Conservation (phyloP, 345 rosid genomes). For the Populus tremula region DNA sequence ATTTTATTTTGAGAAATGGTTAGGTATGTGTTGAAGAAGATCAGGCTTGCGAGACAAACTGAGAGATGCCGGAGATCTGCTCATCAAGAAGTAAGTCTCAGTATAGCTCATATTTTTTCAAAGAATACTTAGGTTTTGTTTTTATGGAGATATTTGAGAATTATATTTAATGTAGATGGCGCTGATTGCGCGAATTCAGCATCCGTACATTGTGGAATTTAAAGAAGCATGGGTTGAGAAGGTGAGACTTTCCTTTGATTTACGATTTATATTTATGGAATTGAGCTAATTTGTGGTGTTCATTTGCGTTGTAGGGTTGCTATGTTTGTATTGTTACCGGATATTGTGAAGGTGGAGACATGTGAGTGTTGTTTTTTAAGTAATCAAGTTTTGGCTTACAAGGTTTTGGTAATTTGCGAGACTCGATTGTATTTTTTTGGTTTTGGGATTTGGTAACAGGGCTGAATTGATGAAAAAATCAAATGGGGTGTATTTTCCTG, state of each 20-base stretch:
- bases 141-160: background rate
- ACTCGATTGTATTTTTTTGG: background rate
- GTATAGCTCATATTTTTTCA: background rate
- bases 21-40: slow-evolving; percentile 98
- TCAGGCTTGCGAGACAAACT: slow-evolving; percentile 89
- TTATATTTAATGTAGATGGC: slow-evolving; percentile 65
- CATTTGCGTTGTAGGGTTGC: slow-evolving; percentile 69
- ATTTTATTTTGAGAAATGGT: slow-evolving; percentile 11
- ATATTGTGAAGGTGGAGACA: slow-evolving; percentile 99
- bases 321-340: slow-evolving; percentile 98
- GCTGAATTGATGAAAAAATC: slow-evolving; percentile 94
- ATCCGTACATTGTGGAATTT: slow-evolving; percentile 91
- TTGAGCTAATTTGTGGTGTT: background rate
- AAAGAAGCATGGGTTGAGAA: slow-evolving; percentile 99
- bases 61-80: slow-evolving; percentile 98
- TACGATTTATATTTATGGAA: background rate
- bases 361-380: slow-evolving; percentile 53
- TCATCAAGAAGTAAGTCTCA: slow-evolving; percentile 75
- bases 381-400: slow-evolving; percentile 9
- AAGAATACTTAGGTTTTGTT: background rate
- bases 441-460: slow-evolving; percentile 40
- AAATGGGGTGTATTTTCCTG: slow-evolving; percentile 83
- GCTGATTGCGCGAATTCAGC: slow-evolving; percentile 82
- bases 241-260: slow-evolving; percentile 21
- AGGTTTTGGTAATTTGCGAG: slow-evolving; percentile 6